These are phyloP conservation scores for Fusarium tuaranense DNA, from an alignment of 2,329 filamentous ascomycete species.

Conservation along the genomic window DNA sequence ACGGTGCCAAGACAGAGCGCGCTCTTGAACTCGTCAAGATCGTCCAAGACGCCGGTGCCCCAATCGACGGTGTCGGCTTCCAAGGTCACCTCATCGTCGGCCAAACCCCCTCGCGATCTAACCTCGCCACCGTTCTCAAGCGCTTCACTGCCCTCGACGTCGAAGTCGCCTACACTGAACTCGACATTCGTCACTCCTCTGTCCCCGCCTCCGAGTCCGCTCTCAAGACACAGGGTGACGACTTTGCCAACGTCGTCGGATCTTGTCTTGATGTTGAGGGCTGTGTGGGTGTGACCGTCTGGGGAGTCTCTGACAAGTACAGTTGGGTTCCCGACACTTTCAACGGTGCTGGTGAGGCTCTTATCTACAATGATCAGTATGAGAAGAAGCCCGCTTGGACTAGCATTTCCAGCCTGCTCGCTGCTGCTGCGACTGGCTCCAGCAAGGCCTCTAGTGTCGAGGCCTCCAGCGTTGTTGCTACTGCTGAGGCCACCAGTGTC, in stretches of 20 bases:
- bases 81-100: slow-evolving; percentile 72
- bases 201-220: slow-evolving; percentile 58
- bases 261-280: slow-evolving; percentile 52
- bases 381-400: slow-evolving; percentile 56
- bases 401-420: slow-evolving; percentile 50
- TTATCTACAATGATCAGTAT: slow-evolving; percentile 52
- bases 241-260: slow-evolving; percentile 57
- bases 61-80: slow-evolving; percentile 72
- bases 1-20: slow-evolving; percentile 58
- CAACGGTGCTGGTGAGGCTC: slow-evolving; percentile 54
- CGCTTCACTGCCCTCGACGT: slow-evolving; percentile 64
- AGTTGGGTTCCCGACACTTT: slow-evolving; percentile 55
- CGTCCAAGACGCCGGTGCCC: slow-evolving; percentile 60
- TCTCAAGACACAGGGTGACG: slow-evolving; percentile 58
- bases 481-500: neutral
- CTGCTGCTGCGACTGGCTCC: slow-evolving; percentile 42
- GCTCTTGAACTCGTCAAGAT: slow-evolving; percentile 59
- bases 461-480: neutral
- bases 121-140: slow-evolving; percentile 59
- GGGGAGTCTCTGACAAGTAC: slow-evolving; percentile 57
- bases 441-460: neutral
- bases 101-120: slow-evolving; percentile 58
- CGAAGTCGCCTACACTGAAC: slow-evolving; percentile 71
- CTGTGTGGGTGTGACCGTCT: slow-evolving; percentile 59
- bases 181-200: slow-evolving; percentile 65